Base-by-base conservation (phyloP, 2,329 filamentous ascomycete species). In the Penicillium nordicum region DNA sequence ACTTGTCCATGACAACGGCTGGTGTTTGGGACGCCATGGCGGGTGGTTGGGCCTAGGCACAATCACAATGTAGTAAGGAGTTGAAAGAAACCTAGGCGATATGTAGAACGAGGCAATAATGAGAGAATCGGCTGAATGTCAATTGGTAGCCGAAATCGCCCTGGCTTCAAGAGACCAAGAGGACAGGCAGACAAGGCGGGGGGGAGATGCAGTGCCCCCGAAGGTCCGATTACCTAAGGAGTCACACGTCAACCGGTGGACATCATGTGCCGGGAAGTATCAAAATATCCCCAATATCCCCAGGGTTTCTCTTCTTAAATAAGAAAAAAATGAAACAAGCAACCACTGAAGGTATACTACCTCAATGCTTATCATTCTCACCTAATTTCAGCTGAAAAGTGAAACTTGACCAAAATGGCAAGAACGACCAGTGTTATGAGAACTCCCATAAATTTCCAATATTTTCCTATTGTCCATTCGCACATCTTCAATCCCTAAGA, bases 1-100 rank as follows among this genome's bases (percentile, higher is more conserved):
- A 97, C 94, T 99, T 99, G 94, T 99, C 94, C 93, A 99, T 99
- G 91, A 99, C 94, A 97, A 99, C 94, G 90, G 94, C 94, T 71
- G 94, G 94, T 75, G 94, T 97, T 86, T 97, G 93, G 81, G 89
- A 89, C 74, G 94, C 93, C 94, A 99, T 99, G 62, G 69, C 74
- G 70, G 59, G 58, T 56, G 51, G 44, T 50, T 34, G 47, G 52
- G 55, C 21, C 18, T 53, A 37, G 43, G 37, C n/a, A 44, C 55
- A 52, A 57, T 53, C 49, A 32, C 27, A 10, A 50, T 29, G 42
- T 38, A 40, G 41, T 11, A 23, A 40, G 38, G 38, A 16, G 37
- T 25, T 30, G 7, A 21, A 48, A n/a, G 27, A 50, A 54, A 21
- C 0, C n/a, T 40, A 37, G 32, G 32, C 14, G 4, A 30, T n/a